phyloP scores from a whole-genome alignment of 768 basidiomycete genomes.

The Pleurotus pulmonarius region DNA sequence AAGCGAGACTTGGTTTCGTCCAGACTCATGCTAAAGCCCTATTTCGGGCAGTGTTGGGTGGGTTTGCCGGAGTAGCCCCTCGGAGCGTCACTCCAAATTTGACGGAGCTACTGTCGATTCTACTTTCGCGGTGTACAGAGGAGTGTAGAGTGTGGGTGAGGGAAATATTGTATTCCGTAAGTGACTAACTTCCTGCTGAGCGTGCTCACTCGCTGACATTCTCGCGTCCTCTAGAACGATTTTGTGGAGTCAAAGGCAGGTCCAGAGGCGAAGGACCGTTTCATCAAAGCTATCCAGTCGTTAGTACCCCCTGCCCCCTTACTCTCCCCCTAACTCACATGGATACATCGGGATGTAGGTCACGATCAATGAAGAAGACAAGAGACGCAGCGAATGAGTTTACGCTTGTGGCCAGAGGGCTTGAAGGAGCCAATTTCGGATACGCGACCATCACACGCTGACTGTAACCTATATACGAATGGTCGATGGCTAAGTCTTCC shows the following conservation, averaged over 20 bases:
- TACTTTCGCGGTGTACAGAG: slow-evolving; percentile 49
- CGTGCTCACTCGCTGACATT: neutral
- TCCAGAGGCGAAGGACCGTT: slow-evolving; percentile 70
- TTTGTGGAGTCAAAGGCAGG: slow-evolving; percentile 75
- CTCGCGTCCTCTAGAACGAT: slow-evolving; percentile 45
- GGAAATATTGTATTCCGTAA: slow-evolving; percentile 64
- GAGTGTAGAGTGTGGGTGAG: slow-evolving; percentile 59
- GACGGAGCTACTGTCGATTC: slow-evolving; percentile 71
- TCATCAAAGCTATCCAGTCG: slow-evolving; percentile 71
- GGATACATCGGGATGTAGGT: slow-evolving; percentile 32
- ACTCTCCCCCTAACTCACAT: neutral
- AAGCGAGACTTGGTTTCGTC: slow-evolving; percentile 37
- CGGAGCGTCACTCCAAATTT: slow-evolving; percentile 80
- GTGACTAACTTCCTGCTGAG: slow-evolving; percentile 11
- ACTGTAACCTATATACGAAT: too few relatives aligned
- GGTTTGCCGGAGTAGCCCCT: slow-evolving; percentile 83
- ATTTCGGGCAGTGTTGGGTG: slow-evolving; percentile 69
- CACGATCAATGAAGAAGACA: slow-evolving; percentile 68
- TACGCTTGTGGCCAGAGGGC: slow-evolving; percentile 75
- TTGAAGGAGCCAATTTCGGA: slow-evolving; percentile 85
- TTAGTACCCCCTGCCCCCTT: slow-evolving; percentile 23
- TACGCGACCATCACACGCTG: slow-evolving; percentile 43
- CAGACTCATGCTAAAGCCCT: slow-evolving; percentile 61
- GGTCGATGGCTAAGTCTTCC: too few relatives aligned
- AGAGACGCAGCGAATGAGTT: slow-evolving; percentile 87